A percentile compares a stretch with the other conserved stretches of the same genome.
Conservation (phyloP, 2,329 filamentous ascomycete genomes). For the Fusarium gaditjirri region DNA sequence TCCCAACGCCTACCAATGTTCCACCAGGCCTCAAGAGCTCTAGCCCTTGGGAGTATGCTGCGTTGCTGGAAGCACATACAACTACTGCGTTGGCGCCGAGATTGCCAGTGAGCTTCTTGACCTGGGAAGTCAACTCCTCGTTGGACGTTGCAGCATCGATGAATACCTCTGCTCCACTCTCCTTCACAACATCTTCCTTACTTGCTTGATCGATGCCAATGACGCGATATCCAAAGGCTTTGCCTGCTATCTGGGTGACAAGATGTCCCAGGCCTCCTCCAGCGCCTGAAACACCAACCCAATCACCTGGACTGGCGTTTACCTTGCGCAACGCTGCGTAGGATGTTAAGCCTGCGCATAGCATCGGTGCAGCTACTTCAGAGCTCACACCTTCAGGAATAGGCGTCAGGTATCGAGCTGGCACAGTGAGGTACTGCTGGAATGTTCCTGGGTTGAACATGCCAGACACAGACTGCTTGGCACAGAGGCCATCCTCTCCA, state of each 20-base stretch:
- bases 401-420: background rate
- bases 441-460: background rate
- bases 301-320: background rate
- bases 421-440: background rate
- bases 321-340: background rate
- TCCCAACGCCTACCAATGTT: background rate
- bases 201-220: background rate
- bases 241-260: background rate
- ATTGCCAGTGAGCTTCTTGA: background rate
- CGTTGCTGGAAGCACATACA: background rate
- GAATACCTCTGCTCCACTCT: background rate
- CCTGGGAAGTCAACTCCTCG: rapidly evolving
- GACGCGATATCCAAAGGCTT: background rate
- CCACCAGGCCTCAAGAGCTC: background rate
- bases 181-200: background rate
- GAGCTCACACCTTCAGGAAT: background rate
- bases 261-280: background rate
- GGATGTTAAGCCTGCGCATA: background rate
- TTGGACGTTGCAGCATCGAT: background rate
- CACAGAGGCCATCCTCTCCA: background rate
- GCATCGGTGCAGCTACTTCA: background rate
- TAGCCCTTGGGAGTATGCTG: background rate
- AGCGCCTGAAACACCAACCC: background rate
- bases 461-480: background rate
- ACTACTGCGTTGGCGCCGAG: background rate